Evolutionary conservation across 805 yeast species (phyloP).

Genomic region (Saccharomyces mikatae): DNA sequence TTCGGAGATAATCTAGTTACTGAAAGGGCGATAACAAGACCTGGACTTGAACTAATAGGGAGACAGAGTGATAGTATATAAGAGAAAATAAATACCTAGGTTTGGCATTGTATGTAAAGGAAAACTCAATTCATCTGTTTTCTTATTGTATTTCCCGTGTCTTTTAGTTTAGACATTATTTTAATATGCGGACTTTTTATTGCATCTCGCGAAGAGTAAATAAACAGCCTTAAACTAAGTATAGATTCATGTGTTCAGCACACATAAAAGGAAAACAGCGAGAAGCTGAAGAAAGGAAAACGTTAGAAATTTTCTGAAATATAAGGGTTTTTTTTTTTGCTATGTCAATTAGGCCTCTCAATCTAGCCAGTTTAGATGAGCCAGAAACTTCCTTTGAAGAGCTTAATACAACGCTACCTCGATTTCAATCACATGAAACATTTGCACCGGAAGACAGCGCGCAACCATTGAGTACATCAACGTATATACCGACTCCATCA

Average conservation of each 20-base stretch:
- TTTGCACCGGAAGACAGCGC: neutral
- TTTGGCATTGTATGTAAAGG: neutral
- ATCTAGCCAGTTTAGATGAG: constrained; percentile 11
- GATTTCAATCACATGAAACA: neutral
- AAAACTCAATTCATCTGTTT: neutral
- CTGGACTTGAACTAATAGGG: constrained; percentile 59
- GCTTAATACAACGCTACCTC: constrained; percentile 22
- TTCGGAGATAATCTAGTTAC: constrained; percentile 73
- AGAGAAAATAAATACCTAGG: neutral
- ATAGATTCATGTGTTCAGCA: neutral
- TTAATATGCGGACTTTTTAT: neutral
- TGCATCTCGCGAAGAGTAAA: neutral
- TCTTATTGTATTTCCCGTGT: neutral
- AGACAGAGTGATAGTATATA: constrained; percentile 59
- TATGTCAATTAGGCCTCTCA: neutral
- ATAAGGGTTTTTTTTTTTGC: neutral
- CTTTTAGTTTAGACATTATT: neutral
- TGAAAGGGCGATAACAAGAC: constrained; percentile 41
- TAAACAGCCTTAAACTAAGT: neutral
- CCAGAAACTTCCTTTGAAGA: constrained; percentile 30
- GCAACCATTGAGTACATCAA: neutral
- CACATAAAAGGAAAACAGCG: neutral
- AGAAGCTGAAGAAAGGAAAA: neutral
- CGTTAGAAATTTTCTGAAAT: neutral
- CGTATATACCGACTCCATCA: constrained; percentile 14